A percentile compares a stretch with the other conserved stretches of the same genome.
Conservation (phyloP, 768 basidiomycete species). For the Suillus luteus region DNA sequence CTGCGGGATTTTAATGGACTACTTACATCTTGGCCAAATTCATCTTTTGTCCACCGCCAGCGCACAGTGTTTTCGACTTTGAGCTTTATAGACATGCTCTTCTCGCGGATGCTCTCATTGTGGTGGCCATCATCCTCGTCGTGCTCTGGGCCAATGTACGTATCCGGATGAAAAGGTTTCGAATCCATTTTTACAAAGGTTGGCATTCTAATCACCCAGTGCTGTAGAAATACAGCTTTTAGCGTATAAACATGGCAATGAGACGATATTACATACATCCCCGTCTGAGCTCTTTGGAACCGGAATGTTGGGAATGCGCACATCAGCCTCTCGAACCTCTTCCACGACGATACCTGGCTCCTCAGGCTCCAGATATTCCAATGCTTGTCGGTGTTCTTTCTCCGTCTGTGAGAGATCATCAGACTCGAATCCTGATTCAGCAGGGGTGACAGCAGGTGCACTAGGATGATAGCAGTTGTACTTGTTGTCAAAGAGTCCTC, state of each 20-base stretch:
- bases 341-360: constrained; percentile 56
- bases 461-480: constrained; percentile 28
- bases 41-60: constrained; percentile 91
- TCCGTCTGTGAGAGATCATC: constrained; percentile 68
- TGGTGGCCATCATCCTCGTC: constrained; percentile 63
- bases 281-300: constrained; percentile 79
- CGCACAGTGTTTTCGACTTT: constrained; percentile 93
- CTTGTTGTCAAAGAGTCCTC: constrained; percentile 13
- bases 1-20: background rate
- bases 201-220: constrained; percentile 94
- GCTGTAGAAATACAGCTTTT: constrained; percentile 35
- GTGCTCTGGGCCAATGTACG: constrained; percentile 81
- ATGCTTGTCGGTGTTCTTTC: constrained; percentile 56
- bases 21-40: constrained; percentile 74
- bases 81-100: constrained; percentile 82
- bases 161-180: constrained; percentile 86
- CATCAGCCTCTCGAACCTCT: constrained; percentile 63
- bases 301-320: constrained; percentile 86
- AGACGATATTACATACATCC: constrained; percentile 53
- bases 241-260: constrained; percentile 11
- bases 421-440: constrained; percentile 54
- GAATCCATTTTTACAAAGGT: constrained; percentile 90
- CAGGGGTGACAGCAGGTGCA: constrained; percentile 40
- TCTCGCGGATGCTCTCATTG: constrained; percentile 66
- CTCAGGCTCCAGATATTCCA: constrained; percentile 85